Conservation (phyloP, 2,329 filamentous ascomycete species). For the Colletotrichum melonis region DNA sequence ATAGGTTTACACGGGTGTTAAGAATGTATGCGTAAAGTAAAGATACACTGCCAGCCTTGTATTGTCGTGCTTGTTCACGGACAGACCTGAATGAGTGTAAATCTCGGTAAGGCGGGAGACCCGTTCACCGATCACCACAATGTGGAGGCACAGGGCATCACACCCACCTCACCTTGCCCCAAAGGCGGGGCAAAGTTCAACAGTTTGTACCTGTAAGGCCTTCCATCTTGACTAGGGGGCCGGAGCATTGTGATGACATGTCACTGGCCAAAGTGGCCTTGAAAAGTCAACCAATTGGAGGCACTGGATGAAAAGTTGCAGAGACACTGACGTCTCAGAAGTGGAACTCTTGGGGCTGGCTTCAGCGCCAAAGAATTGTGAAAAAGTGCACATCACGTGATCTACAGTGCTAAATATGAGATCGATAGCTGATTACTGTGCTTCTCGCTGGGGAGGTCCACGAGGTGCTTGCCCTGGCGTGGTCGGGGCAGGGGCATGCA, state of each 20-base stretch:
- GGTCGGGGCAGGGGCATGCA: conserved; percentile 16
- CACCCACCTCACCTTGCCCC: background rate
- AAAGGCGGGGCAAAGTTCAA: background rate
- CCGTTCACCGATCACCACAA: background rate
- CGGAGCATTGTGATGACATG: background rate
- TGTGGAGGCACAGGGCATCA: background rate
- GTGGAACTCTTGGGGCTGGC: conserved; percentile 4
- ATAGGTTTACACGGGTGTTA: background rate
- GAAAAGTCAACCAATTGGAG: background rate
- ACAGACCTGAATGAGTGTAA: background rate
- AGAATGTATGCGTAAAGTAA: background rate
- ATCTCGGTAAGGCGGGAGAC: background rate
- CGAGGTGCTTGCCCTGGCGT: background rate
- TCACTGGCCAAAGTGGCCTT: background rate
- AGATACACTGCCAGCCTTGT: no score
- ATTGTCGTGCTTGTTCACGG: background rate
- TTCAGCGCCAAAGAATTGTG: background rate
- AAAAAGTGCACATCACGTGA: background rate
- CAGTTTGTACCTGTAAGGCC: background rate
- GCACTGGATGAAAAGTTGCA: background rate
- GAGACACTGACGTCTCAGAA: background rate
- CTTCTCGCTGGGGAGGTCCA: no score
- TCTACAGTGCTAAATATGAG: background rate
- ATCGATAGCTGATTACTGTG: background rate
- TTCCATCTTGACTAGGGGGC: background rate